Evolutionary conservation across 805 yeast species (phyloP), one percentile per base, ranked within the genome.

Genomic region (Naumovozyma castellii): DNA sequence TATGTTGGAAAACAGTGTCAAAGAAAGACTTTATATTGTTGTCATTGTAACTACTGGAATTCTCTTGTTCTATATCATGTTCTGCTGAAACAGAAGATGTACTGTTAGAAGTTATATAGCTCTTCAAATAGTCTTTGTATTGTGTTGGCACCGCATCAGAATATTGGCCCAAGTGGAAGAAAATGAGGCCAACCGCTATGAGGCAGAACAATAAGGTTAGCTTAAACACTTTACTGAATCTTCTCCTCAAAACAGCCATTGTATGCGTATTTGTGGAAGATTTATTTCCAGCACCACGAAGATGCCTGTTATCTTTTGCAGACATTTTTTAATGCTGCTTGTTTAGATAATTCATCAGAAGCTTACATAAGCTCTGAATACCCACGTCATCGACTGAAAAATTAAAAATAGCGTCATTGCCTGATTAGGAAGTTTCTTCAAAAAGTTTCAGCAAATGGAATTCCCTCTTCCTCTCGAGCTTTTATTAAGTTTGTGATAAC

Each of bases 1-100:
- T 33, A 14, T 36, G 25, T 4, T 43, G 36, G 37, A 55, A 46
- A 10, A 57, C 48, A 22, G 48, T 44, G 17, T 37, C 19, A 12
- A 30, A 36, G 17, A 41, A 41, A 10, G 27, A 22, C 10, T 6
- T 22, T 6, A 22, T 22, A 22, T 22, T 10, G 9, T 22, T 10
- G 10, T 22, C 27, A 22, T 22, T n/a, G n/a, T n/a, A n/a, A n/a
- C n/a, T n/a, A n/a, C n/a, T n/a, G n/a, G n/a, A n/a, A n/a, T n/a
- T n/a, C n/a, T n/a, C n/a, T n/a, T n/a, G n/a, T n/a, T n/a, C n/a
- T n/a, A n/a, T n/a, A n/a, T n/a, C n/a, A n/a, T n/a, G n/a, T n/a
- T n/a, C n/a, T n/a, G n/a, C n/a, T n/a, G n/a, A n/a, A n/a, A n/a
- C n/a, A n/a, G n/a, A n/a, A n/a, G n/a, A 10, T 22, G 6, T 22